Evolutionary conservation across 768 basidiomycete genomes (phyloP), one percentile per base, ranked within the genome.

Genomic region (Mycena maculata): DNA sequence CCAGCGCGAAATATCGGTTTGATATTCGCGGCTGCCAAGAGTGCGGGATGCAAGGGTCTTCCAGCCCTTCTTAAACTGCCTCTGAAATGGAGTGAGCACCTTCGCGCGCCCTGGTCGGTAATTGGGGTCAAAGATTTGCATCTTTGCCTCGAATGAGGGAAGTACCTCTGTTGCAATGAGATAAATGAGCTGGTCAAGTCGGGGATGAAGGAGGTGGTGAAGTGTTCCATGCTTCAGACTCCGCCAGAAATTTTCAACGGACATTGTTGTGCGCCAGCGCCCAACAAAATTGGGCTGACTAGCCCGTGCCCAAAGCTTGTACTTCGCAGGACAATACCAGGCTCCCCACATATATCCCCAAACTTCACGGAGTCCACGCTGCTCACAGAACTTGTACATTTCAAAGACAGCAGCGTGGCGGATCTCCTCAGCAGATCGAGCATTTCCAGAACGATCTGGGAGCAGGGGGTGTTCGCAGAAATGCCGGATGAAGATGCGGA

Each of bases 211-310:
- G 10, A 71, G 22, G 42, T 72, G 59, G 52, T 75, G 74, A 20
- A 80, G 73, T 56, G 66, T 69, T 31, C 73, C 56, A 33, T 79
- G 79, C 53, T 79, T 80, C 3, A 80, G 66, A 30, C 75, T 74
- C 2, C 60, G n/a, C 76, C 76, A 79, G 61, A 76, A 75, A 65
- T 77, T 78, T 58, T 80, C 76, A n/a, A 73, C 75, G 28, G 30
- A 64, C 76, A 79, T 80, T 4, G 77, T 80, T 0, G 76, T 80
- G 2, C 72, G 55, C n/a, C 72, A 63, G 1, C 72, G 60, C 4
- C 76, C 74, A 1, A 79, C 27, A 27, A 67, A 67, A 0, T 45
- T 33, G 1, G 67, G 64, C 13, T 75, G 66, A 10, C 71, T 67
- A 12, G 77, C 78, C 3, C 69, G 57, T 1, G 74, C 72, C 75